These are phyloP conservation scores for Neurospora crassa DNA, from an alignment of 2,329 filamentous ascomycete genomes.

Conservation along the genomic window DNA sequence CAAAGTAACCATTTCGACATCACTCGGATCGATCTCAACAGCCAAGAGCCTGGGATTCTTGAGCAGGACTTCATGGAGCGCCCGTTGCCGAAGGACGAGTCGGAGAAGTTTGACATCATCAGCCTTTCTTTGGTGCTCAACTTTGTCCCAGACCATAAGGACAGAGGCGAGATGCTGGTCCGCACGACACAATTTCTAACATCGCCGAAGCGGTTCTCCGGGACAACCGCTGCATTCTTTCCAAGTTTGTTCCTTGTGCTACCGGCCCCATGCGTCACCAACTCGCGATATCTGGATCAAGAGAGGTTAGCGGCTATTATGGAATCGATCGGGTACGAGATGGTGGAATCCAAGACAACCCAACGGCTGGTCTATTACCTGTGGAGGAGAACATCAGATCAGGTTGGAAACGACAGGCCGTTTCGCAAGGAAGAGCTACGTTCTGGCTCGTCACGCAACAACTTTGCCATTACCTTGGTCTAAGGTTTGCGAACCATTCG, in stretches of 20 bases:
- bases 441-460: slow-evolving; percentile 70
- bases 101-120: slow-evolving; percentile 74
- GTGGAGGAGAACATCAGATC: slow-evolving; percentile 47
- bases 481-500: slow-evolving; percentile 1
- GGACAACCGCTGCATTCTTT: slow-evolving; percentile 27
- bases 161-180: slow-evolving; percentile 76
- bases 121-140: slow-evolving; percentile 90
- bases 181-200: slow-evolving; percentile 58
- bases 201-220: not conserved
- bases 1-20: slow-evolving; percentile 61
- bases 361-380: slow-evolving; percentile 82
- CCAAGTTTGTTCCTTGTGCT: slow-evolving; percentile 82
- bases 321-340: slow-evolving; percentile 61
- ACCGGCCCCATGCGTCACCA: slow-evolving; percentile 76
- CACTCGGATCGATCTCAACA: slow-evolving; percentile 81
- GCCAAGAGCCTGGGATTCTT: slow-evolving; percentile 68
- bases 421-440: slow-evolving; percentile 71
- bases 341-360: slow-evolving; percentile 60
- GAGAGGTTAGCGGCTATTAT: slow-evolving; percentile 62
- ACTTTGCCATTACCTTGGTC: slow-evolving; percentile 72
- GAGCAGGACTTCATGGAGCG: slow-evolving; percentile 93
- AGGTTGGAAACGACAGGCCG: slow-evolving; percentile 16
- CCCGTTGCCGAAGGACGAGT: slow-evolving; percentile 53
- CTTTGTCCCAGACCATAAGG: slow-evolving; percentile 70
- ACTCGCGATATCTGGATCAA: slow-evolving; percentile 83